Evolutionary conservation across 2,329 filamentous ascomycete species (phyloP).

Genomic region (Neurospora sp.): DNA sequence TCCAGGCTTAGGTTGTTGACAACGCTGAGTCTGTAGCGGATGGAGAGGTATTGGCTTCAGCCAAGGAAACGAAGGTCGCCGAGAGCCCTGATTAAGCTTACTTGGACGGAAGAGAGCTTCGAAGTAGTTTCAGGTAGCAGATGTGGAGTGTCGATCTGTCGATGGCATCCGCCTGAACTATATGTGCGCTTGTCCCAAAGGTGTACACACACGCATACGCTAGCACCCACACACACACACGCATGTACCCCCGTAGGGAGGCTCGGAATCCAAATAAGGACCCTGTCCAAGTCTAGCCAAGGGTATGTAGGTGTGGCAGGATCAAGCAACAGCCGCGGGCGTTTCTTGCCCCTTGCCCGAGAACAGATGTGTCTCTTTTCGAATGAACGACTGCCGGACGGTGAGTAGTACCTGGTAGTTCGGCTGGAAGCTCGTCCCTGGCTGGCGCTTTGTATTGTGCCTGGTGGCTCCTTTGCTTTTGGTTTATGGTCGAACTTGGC

Average conservation of each 20-base stretch:
- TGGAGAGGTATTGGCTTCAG: neutral
- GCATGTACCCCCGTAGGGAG: constrained; percentile 4
- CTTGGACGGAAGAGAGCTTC: neutral
- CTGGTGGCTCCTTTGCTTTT: constrained; percentile 3
- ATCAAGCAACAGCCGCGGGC: constrained; percentile 10
- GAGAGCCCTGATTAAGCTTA: neutral
- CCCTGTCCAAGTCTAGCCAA: constrained; percentile 5
- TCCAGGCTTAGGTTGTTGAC: neutral
- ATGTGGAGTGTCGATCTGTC: constrained; percentile 31
- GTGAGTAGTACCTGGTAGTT: constrained; percentile 3
- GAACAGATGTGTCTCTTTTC: constrained; percentile 2
- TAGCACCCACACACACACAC: neutral
- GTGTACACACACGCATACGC: neutral
- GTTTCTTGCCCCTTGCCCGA: constrained; percentile 3
- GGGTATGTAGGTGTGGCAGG: constrained; percentile 5
- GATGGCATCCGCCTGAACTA: constrained; percentile 18
- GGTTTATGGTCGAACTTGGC: constrained; percentile 11
- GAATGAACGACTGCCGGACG: constrained; percentile 1
- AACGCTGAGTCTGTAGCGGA: neutral
- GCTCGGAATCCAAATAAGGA: constrained; percentile 12
- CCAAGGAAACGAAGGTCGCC: neutral
- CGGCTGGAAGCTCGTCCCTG: neutral
- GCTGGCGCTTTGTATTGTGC: constrained; percentile 11
- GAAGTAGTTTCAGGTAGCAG: constrained; percentile 14
- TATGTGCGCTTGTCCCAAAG: constrained; percentile 5